phyloP scores from a whole-genome alignment of 2,329 filamentous ascomycete species.

The Colletotrichum higginsianum region DNA sequence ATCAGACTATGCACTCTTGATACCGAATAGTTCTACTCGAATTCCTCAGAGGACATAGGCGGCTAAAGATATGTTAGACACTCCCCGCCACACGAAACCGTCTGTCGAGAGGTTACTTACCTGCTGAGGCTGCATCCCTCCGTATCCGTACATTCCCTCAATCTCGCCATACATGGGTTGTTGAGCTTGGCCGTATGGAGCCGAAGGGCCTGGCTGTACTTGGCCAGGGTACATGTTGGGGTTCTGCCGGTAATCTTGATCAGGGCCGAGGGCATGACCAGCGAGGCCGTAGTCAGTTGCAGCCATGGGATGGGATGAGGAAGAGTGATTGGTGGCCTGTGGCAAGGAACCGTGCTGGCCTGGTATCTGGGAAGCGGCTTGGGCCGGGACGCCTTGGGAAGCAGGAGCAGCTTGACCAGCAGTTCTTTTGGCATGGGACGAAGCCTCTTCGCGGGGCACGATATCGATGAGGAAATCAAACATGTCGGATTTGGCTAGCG shows the following conservation, averaged over 20 bases:
- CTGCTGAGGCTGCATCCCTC: slow-evolving; percentile 85
- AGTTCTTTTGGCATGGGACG: slow-evolving; percentile 85
- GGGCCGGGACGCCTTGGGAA: slow-evolving; percentile 52
- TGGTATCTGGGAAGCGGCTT: slow-evolving; percentile 64
- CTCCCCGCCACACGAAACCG: slow-evolving; percentile 5
- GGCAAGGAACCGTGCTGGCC: slow-evolving; percentile 65
- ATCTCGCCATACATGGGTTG: slow-evolving; percentile 86
- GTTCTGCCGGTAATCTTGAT: slow-evolving; percentile 85
- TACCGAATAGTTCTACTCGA: slow-evolving; percentile 52
- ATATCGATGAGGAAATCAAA: slow-evolving; percentile 99
- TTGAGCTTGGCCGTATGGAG: slow-evolving; percentile 83
- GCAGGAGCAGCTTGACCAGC: slow-evolving; percentile 64
- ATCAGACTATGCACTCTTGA: neutral
- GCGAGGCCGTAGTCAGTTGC: slow-evolving; percentile 74
- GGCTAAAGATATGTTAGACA: slow-evolving; percentile 49
- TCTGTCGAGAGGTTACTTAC: slow-evolving; percentile 64
- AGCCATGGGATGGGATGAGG: slow-evolving; percentile 70
- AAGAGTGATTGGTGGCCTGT: slow-evolving; percentile 68
- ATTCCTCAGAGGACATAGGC: slow-evolving; percentile 62
- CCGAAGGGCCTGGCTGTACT: slow-evolving; percentile 80
- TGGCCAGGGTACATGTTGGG: slow-evolving; percentile 86
- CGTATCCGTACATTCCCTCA: slow-evolving; percentile 88
- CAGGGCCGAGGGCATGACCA: slow-evolving; percentile 74
- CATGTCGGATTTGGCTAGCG: slow-evolving; percentile 98
- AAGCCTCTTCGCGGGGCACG: slow-evolving; percentile 93